A percentile compares a stretch with the other conserved stretches of the same genome.
phyloP scores from a whole-genome alignment of 192 early-diverging fungal genomes.

The Gamsiella multidivaricata region DNA sequence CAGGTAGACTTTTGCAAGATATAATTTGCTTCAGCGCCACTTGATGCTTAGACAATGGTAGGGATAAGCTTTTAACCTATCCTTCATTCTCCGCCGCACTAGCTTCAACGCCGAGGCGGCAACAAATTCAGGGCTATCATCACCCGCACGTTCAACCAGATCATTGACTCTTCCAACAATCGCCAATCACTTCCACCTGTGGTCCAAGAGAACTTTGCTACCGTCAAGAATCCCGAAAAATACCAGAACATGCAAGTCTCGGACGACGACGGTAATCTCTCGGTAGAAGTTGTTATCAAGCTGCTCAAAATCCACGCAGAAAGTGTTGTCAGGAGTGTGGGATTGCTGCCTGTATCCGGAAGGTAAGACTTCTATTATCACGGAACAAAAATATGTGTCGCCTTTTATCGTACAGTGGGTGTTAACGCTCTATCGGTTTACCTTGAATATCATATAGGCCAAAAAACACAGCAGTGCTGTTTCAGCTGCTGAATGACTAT shows the following conservation, averaged over 20 bases:
- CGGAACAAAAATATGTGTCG: neutral
- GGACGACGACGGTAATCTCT: conserved; percentile 55
- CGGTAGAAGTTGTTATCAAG: conserved; percentile 58
- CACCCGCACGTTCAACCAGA: conserved; percentile 50
- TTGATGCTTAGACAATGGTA: neutral
- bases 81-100: neutral
- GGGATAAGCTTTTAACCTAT: no score
- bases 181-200: conserved; percentile 32
- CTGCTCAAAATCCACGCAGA: conserved; percentile 81
- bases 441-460: conserved; percentile 57
- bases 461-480: conserved; percentile 72
- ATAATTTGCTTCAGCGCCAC: neutral
- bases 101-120: conserved; percentile 50
- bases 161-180: conserved; percentile 46
- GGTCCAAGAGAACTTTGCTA: conserved; percentile 49
- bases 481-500: conserved; percentile 78
- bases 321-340: conserved; percentile 81
- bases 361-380: conserved; percentile 50
- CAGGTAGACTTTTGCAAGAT: conserved; percentile 32
- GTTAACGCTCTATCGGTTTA: neutral
- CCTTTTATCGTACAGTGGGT: neutral
- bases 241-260: conserved; percentile 46
- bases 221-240: conserved; percentile 52
- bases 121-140: conserved; percentile 53
- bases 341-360: conserved; percentile 74